Conservation (phyloP, 1,284 basidiomycete genomes). For the Ceratorhiza oryzae-sativae region DNA sequence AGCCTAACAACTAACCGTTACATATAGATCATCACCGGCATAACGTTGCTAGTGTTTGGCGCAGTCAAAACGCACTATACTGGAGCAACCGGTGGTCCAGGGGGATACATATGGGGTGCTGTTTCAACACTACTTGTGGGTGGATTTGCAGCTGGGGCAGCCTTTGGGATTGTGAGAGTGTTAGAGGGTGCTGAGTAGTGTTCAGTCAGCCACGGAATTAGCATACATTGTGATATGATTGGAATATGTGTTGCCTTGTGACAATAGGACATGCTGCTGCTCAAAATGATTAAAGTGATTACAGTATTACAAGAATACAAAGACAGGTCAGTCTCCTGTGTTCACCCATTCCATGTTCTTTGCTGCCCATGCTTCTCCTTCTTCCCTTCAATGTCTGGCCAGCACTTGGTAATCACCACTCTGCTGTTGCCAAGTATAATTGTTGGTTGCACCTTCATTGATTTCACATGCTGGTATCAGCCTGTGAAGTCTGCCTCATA, state of each 20-base stretch:
- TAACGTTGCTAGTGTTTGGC: slow-evolving; percentile 89
- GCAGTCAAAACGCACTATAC: slow-evolving; percentile 89
- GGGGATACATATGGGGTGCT: slow-evolving; percentile 82
- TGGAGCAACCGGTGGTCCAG: slow-evolving; percentile 67
- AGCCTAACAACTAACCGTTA: too few species aligned
- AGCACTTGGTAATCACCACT: background rate
- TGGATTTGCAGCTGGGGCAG: slow-evolving; percentile 86
- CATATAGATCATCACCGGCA: slow-evolving; percentile 68
- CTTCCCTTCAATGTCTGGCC: background rate
- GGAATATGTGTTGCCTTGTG: too few species aligned
- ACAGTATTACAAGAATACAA: background rate
- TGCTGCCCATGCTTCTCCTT: background rate
- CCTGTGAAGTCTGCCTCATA: background rate
- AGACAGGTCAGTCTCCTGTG: background rate
- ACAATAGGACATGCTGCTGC: too few species aligned
- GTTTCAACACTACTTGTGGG: slow-evolving; percentile 89
- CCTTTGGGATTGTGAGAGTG: slow-evolving; percentile 82
- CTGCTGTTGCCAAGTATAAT: background rate
- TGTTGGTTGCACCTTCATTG: background rate
- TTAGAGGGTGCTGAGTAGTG: slow-evolving; percentile 60
- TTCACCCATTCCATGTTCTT: background rate
- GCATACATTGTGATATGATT: too few species aligned
- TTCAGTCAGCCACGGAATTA: too few species aligned
- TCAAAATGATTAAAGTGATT: too few species aligned
- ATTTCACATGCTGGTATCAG: background rate